These are phyloP conservation scores for Aspergillus mulundensis DNA, from an alignment of 495 filamentous ascomycete genomes.

Conservation along the genomic window DNA sequence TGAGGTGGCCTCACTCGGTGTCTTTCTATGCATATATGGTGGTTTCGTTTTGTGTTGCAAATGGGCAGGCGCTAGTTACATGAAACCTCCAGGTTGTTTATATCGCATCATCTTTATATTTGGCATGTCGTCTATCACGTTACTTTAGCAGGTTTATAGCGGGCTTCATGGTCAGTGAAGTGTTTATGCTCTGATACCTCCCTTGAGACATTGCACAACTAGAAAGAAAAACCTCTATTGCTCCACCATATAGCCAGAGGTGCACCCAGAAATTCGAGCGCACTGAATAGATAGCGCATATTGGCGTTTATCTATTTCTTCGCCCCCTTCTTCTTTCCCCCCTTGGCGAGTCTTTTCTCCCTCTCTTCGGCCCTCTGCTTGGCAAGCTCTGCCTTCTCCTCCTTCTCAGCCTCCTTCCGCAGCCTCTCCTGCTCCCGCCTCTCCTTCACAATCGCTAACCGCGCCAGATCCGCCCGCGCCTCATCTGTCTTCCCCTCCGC, in stretches of 20 bases:
- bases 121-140: neutral
- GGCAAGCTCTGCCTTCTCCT: constrained; percentile 62
- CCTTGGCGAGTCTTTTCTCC: constrained; percentile 36
- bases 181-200: neutral
- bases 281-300: neutral
- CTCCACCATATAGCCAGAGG: neutral
- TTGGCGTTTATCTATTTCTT: neutral
- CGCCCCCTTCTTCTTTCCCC: constrained; percentile 36
- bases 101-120: neutral
- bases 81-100: neutral
- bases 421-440: constrained; percentile 79
- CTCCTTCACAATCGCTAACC: constrained; percentile 75
- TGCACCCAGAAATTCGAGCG: neutral
- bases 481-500: constrained; percentile 96
- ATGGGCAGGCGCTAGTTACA: constrained; percentile 13
- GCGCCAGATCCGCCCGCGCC: constrained; percentile 85
- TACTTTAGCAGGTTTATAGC: neutral
- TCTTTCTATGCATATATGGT: neutral
- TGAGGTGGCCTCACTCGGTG: neutral
- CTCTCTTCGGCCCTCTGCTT: constrained; percentile 39
- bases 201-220: no score
- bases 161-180: neutral
- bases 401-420: constrained; percentile 76
- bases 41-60: neutral
- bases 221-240: no score